Conservation (phyloP, 2,329 filamentous ascomycete genomes). For the Saccharata proteae region DNA sequence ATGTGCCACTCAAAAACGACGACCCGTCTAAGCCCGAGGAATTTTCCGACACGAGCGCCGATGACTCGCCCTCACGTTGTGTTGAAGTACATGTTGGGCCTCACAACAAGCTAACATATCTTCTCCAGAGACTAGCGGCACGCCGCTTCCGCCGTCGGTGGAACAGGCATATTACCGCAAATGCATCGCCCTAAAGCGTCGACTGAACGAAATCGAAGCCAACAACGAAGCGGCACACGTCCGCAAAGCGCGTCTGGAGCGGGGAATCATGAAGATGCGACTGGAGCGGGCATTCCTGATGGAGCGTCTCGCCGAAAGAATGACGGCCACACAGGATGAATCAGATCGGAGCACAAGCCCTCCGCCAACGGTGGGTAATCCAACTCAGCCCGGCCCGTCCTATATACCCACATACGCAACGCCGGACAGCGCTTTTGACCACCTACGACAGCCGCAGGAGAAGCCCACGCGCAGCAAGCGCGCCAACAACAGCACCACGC, state of each 20-base stretch:
- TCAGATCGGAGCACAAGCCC: constrained; percentile 69
- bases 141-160: constrained; percentile 66
- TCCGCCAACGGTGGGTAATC: constrained; percentile 55
- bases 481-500: constrained; percentile 59
- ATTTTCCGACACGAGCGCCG: too few relatives aligned
- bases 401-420: constrained; percentile 10
- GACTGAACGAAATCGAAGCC: constrained; percentile 82
- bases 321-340: constrained; percentile 40
- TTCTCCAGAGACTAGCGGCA: too few relatives aligned
- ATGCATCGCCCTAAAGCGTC: constrained; percentile 87
- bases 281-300: constrained; percentile 60
- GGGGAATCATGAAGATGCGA: constrained; percentile 83
- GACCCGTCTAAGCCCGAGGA: too few relatives aligned
- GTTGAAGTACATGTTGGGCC: too few relatives aligned
- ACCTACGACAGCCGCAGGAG: constrained; percentile 51
- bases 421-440: neutral
- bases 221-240: constrained; percentile 76
- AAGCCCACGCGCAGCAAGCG: constrained; percentile 66
- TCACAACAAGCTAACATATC: too few relatives aligned
- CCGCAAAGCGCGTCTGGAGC: constrained; percentile 66
- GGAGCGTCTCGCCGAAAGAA: constrained; percentile 35
- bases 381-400: neutral
- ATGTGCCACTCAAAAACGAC: too few relatives aligned
- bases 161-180: constrained; percentile 94
- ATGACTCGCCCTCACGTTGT: too few relatives aligned